Evolutionary conservation across 2,329 filamentous ascomycete genomes (phyloP), one percentile per base, ranked within the genome.

Genomic region (Pseudocercospora vitis): DNA sequence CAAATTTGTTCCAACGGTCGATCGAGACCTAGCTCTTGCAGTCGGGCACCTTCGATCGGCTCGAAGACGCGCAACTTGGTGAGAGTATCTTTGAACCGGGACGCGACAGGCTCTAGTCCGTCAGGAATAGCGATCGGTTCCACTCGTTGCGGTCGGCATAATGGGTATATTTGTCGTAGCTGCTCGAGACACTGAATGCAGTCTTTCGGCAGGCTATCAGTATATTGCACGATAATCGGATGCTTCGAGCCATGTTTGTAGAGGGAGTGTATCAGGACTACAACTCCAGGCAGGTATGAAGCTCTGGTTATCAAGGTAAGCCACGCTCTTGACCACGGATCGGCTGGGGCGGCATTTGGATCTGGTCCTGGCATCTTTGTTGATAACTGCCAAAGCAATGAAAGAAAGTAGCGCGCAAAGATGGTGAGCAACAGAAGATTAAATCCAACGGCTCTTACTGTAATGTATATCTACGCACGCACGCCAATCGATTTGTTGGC

Each of bases 21-120:
- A 18, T 40, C 7, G 8, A 58, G 18, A 12, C 42, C 32, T 19
- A 55, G 21, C 3, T 32, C 9, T 8, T 7, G 5, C 19, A 52
- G 28, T 18, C 37, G 11, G 23, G 52, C 37, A 24, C 46, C 39
- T 49, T 65, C 58, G 12, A 62, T 58, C 3, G 78, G 59, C 52
- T 78, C 73, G 60, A 81, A 81, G 18, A 79, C 78, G n/a, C 76
- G 74, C 2, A 81, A 70, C 60, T 81, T 81, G 2, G 78, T 81
- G 75, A 78, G 81, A 3, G 78, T 81, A 58, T 81, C 78, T 52
- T 70, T 71, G 65, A 81, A 81, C 18, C 78, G 73, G 53, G 78
- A 73, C 1, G 78, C 77, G 26, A 81, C 77, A 24, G 70, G 65
- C 31, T 57, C 48, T 23, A 55, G 47, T 24, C 49, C 55, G 26